A percentile compares a stretch with the other conserved stretches of the same genome.
Evolutionary conservation across 768 basidiomycete species (phyloP).

Genomic region (Boletus patriciae): DNA sequence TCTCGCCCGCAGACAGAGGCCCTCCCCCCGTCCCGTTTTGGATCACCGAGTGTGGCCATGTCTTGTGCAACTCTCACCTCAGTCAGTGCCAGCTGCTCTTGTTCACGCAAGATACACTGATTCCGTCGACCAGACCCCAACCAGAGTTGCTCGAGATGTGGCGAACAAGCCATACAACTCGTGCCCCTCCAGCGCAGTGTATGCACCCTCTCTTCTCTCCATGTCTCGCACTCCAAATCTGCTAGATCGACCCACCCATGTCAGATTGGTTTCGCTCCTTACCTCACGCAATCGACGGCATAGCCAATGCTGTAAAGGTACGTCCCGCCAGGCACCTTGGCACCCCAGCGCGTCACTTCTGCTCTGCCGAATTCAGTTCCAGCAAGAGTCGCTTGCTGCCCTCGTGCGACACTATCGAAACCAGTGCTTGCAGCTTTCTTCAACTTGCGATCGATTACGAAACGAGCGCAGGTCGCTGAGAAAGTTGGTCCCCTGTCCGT

Average conservation of each 20-base stretch:
- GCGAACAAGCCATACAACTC: slow-evolving; percentile 60
- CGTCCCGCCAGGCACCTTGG: background rate
- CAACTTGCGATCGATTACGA: slow-evolving; percentile 34
- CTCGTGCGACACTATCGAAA: slow-evolving; percentile 64
- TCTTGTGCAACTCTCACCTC: slow-evolving; percentile 82
- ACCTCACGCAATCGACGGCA: slow-evolving; percentile 58
- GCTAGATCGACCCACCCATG: slow-evolving; percentile 81
- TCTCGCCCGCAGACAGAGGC: slow-evolving; percentile 48
- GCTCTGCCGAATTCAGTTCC: slow-evolving; percentile 51
- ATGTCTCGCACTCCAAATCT: background rate
- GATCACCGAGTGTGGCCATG: slow-evolving; percentile 87
- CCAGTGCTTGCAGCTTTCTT: slow-evolving; percentile 49
- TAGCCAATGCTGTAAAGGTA: slow-evolving; percentile 71
- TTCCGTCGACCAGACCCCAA: slow-evolving; percentile 52
- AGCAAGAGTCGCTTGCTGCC: slow-evolving; percentile 71
- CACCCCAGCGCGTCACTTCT: background rate
- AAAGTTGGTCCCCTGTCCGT: slow-evolving; percentile 41
- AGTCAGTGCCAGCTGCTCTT: slow-evolving; percentile 45
- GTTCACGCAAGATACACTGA: background rate
- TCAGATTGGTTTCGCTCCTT: slow-evolving; percentile 75
- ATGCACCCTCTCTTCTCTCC: slow-evolving; percentile 16
- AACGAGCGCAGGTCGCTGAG: slow-evolving; percentile 48
- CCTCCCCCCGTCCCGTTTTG: slow-evolving; percentile 72
- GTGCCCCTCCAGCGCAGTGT: slow-evolving; percentile 76
- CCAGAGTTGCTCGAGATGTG: slow-evolving; percentile 74